These are phyloP conservation scores for Aspergillus viridinutans DNA, from an alignment of 2,329 filamentous ascomycete genomes.

Conservation along the genomic window DNA sequence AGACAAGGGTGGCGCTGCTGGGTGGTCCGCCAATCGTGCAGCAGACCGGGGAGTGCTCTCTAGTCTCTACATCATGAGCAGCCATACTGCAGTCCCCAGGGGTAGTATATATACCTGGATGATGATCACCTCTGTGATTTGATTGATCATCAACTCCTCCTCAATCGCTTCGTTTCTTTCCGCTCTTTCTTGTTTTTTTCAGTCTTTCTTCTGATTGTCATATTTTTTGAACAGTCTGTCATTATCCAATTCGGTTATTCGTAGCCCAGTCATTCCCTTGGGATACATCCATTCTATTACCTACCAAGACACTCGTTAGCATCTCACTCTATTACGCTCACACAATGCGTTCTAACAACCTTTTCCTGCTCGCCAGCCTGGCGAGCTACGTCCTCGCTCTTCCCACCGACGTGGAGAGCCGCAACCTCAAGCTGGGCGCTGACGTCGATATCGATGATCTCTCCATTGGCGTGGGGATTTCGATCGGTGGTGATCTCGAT, in stretches of 20 bases:
- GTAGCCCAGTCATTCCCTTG: constrained; percentile 14
- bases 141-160: constrained; percentile 14
- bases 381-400: constrained; percentile 29
- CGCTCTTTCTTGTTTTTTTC: constrained; percentile 16
- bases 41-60: constrained; percentile 10
- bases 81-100: constrained; percentile 19
- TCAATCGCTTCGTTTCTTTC: constrained; percentile 21
- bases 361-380: constrained; percentile 32
- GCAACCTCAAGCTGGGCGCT: constrained; percentile 17
- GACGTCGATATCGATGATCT: constrained; percentile 5
- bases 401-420: constrained; percentile 27
- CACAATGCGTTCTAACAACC: constrained; percentile 22
- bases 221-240: constrained; percentile 28
- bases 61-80: constrained; percentile 8
- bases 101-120: constrained; percentile 34
- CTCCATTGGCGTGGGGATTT: constrained; percentile 6
- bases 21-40: constrained; percentile 7
- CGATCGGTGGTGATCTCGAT: constrained; percentile 17
- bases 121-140: constrained; percentile 20
- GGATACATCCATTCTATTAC: constrained; percentile 14
- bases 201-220: constrained; percentile 18
- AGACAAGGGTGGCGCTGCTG: background rate
- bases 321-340: constrained; percentile 10
- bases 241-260: constrained; percentile 24
- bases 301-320: constrained; percentile 12